A percentile compares a stretch with the other conserved stretches of the same genome.
These are phyloP conservation scores for Ustilago crameri DNA, from an alignment of 1,284 basidiomycete species.

Conservation along the genomic window DNA sequence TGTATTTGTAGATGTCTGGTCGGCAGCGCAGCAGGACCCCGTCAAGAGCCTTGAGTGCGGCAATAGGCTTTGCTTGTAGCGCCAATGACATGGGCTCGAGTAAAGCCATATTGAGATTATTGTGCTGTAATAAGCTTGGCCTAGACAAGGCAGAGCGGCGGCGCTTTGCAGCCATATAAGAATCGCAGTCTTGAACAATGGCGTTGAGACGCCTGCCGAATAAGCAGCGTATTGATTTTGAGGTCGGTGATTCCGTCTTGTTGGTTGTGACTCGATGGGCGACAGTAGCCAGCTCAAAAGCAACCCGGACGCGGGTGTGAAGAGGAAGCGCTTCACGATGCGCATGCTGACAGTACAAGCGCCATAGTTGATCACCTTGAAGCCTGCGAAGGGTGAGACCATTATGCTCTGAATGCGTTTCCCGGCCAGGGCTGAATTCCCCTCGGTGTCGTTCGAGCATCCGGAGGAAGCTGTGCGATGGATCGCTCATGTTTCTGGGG, in stretches of 20 bases:
- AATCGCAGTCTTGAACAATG: conserved; percentile 26
- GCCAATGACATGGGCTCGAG: conserved; percentile 20
- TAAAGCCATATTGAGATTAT: conserved; percentile 9
- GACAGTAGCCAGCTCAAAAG: conserved; percentile 4
- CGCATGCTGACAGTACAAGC: conserved; percentile 20
- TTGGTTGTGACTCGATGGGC: conserved; percentile 23
- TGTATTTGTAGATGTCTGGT: conserved; percentile 25
- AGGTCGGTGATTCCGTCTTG: conserved; percentile 2
- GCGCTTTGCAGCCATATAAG: neutral
- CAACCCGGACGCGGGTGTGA: conserved; percentile 9
- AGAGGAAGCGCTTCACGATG: conserved; percentile 22
- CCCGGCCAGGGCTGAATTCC: conserved; percentile 7
- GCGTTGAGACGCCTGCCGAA: conserved; percentile 23
- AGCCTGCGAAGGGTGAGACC: conserved; percentile 24
- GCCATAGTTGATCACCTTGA: conserved; percentile 21
- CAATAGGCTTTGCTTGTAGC: conserved; percentile 26
- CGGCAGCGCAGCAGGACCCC: conserved; percentile 19
- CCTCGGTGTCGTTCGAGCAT: conserved; percentile 3
- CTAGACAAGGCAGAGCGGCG: neutral
- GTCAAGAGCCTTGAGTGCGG: conserved; percentile 28
- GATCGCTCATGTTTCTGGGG: no score
- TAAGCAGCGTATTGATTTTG: conserved; percentile 26
- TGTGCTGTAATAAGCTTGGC: neutral
- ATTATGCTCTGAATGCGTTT: conserved; percentile 3
- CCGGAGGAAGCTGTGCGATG: neutral